A percentile compares a stretch with the other conserved stretches of the same genome.
Evolutionary conservation across 768 basidiomycete species (phyloP).

Genomic region (Calocybe indica): DNA sequence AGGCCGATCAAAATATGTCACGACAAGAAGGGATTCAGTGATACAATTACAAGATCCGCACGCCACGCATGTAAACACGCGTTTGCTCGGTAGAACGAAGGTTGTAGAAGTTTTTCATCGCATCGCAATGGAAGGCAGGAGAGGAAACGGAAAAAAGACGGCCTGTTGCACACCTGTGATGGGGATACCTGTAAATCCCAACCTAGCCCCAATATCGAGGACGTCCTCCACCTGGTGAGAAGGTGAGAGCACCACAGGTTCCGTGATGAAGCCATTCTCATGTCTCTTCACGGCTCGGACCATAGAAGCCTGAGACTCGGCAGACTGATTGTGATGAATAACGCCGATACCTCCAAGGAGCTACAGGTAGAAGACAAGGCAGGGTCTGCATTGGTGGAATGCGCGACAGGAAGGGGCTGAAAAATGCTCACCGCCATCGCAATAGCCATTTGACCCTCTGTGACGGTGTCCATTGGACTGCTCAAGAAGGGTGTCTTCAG

Average conservation of each 20-base stretch:
- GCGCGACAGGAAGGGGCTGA: slow-evolving; percentile 5
- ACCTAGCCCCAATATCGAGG: slow-evolving; percentile 83
- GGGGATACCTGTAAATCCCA: slow-evolving; percentile 95
- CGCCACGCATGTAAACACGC: slow-evolving; percentile 53
- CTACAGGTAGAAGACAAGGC: slow-evolving; percentile 23
- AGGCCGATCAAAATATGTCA: background rate
- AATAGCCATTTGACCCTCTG: slow-evolving; percentile 92
- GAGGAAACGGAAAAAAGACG: slow-evolving; percentile 25
- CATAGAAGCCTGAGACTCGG: slow-evolving; percentile 90
- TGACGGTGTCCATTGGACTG: slow-evolving; percentile 99
- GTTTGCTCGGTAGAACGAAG: slow-evolving; percentile 92
- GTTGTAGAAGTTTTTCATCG: slow-evolving; percentile 56
- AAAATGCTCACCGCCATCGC: slow-evolving; percentile 73
- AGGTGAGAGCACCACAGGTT: slow-evolving; percentile 86
- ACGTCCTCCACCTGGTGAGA: slow-evolving; percentile 79
- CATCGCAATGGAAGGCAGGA: slow-evolving; percentile 31
- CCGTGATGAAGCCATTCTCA: slow-evolving; percentile 97
- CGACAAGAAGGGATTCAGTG: slow-evolving; percentile 26
- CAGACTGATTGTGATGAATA: slow-evolving; percentile 91
- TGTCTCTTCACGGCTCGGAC: slow-evolving; percentile 96
- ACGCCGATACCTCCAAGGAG: slow-evolving; percentile 96
- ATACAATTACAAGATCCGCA: slow-evolving; percentile 50
- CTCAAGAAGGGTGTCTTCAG: slow-evolving; percentile 96
- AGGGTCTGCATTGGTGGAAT: slow-evolving; percentile 8
- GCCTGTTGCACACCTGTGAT: slow-evolving; percentile 66